phyloP scores from a whole-genome alignment of 495 filamentous ascomycete genomes.

The Haplographium delicatum region DNA sequence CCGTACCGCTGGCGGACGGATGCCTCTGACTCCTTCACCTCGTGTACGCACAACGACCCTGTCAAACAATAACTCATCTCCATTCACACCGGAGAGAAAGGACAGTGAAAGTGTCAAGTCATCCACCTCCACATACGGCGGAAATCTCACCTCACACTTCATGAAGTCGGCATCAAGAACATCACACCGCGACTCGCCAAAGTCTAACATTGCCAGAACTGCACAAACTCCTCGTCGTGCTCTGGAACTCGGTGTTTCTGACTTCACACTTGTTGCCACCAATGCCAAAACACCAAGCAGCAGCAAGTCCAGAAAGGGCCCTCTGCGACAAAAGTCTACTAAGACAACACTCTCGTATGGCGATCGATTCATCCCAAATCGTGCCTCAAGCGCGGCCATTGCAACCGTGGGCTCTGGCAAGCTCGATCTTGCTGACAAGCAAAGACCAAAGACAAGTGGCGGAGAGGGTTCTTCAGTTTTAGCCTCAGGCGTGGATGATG shows the following conservation, averaged over 20 bases:
- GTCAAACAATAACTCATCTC: conserved; percentile 56
- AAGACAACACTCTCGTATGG: conserved; percentile 83
- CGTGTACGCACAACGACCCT: conserved; percentile 41
- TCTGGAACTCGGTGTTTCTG: conserved; percentile 87
- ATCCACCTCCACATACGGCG: conserved; percentile 64
- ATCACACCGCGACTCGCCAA: conserved; percentile 69
- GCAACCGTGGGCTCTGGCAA: conserved; percentile 76
- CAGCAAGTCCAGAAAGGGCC: conserved; percentile 55
- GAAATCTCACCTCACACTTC: conserved; percentile 70
- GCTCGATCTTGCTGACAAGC: conserved; percentile 57
- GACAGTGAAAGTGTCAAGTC: conserved; percentile 44
- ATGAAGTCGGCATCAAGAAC: conserved; percentile 58
- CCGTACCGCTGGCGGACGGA: conserved; percentile 87
- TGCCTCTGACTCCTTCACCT: conserved; percentile 91
- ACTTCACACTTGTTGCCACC: conserved; percentile 86
- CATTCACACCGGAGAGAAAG: conserved; percentile 73
- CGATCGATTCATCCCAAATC: conserved; percentile 97
- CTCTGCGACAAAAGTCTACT: conserved; percentile 57
- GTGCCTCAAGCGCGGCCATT: conserved; percentile 81
- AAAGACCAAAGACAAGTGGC: conserved; percentile 62
- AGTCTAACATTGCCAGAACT: conserved; percentile 84
- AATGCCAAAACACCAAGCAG: conserved; percentile 64
- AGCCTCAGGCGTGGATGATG: conserved; percentile 68
- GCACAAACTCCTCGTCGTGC: conserved; percentile 63
- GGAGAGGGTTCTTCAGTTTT: conserved; percentile 67